Evolutionary conservation across 140 eudicot genomes (phyloP).

Genomic region (Ambrosia hybrid): DNA sequence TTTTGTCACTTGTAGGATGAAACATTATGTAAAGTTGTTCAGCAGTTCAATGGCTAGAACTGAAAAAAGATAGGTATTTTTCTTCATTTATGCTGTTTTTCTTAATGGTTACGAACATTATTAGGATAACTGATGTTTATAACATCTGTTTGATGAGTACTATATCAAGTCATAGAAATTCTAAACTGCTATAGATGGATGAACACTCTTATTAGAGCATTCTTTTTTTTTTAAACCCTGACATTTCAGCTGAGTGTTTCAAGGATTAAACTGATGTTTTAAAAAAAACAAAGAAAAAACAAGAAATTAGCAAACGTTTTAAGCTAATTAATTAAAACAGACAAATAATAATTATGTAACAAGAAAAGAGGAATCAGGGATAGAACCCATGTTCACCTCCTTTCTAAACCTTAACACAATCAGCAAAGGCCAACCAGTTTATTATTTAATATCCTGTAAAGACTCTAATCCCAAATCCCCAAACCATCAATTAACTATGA

Average conservation of each 20-base stretch:
- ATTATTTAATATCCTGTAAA: too few relatives aligned
- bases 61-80: constrained; percentile 97
- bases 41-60: constrained; percentile 88
- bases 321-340: too few relatives aligned
- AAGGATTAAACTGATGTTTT: constrained; percentile 94
- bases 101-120: constrained; percentile 6
- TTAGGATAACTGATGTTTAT: background rate
- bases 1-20: constrained; percentile 66
- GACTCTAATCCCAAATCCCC: too few relatives aligned
- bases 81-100: too few relatives aligned
- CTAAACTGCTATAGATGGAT: background rate
- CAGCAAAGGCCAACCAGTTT: too few relatives aligned
- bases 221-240: constrained; percentile 4
- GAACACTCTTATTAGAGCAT: constrained; percentile 2
- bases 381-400: too few relatives aligned
- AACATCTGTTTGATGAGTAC: background rate
- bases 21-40: constrained; percentile 78
- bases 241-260: constrained; percentile 83
- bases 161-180: background rate
- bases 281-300: too few relatives aligned
- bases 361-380: too few relatives aligned
- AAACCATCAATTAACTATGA: too few relatives aligned
- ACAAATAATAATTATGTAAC: too few relatives aligned
- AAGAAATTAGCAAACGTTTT: too few relatives aligned
- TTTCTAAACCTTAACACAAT: too few relatives aligned